Conservation (phyloP, 2,329 filamentous ascomycete genomes). For the Ophiocordyceps polyrhachis-furcata region DNA sequence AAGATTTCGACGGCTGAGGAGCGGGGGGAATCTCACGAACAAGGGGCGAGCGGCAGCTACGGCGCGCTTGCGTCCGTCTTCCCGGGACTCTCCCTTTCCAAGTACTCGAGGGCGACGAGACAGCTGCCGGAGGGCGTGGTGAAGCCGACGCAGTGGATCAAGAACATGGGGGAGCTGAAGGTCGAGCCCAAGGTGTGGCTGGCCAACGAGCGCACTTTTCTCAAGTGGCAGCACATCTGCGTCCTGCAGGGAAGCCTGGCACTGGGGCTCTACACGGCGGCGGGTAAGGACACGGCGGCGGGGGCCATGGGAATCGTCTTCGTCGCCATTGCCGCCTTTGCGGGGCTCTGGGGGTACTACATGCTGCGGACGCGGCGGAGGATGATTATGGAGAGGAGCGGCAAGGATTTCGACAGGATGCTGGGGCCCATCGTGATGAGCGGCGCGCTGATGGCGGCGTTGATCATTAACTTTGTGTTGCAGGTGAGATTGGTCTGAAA, state of each 20-base stretch:
- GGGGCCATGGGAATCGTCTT: constrained; percentile 68
- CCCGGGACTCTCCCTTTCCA: constrained; percentile 64
- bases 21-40: constrained; percentile 18
- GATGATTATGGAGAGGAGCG: constrained; percentile 72
- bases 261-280: constrained; percentile 75
- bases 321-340: constrained; percentile 62
- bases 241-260: constrained; percentile 72
- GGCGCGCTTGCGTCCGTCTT: constrained; percentile 52
- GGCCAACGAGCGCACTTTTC: constrained; percentile 92
- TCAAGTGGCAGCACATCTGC: constrained; percentile 96
- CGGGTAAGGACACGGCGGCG: constrained; percentile 60
- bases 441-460: constrained; percentile 54
- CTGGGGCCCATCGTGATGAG: constrained; percentile 73
- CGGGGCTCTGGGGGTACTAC: constrained; percentile 71
- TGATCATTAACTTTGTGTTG: constrained; percentile 78
- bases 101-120: constrained; percentile 42
- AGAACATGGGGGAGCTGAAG: constrained; percentile 78
- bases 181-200: constrained; percentile 98
- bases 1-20: constrained; percentile 13
- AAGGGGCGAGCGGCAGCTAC: constrained; percentile 20
- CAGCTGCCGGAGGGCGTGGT: constrained; percentile 71
- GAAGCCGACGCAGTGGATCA: constrained; percentile 75
- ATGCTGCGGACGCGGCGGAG: constrained; percentile 58
- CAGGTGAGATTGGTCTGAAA: constrained; percentile 35
- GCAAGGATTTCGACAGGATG: constrained; percentile 83